phyloP scores from a whole-genome alignment of 176 grass and related monocot species.

The Oryza nivara region DNA sequence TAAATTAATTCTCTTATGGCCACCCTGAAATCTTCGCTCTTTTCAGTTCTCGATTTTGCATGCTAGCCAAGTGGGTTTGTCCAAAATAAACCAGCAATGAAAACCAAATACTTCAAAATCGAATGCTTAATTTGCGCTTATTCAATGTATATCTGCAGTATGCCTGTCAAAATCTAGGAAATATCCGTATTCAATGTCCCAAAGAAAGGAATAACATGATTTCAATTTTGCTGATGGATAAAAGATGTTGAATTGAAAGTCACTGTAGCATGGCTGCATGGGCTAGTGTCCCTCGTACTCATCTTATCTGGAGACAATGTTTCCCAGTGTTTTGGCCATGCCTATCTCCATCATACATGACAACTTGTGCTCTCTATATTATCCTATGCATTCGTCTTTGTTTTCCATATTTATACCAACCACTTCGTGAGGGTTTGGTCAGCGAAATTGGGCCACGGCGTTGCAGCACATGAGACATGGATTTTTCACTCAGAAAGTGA shows the following conservation, averaged over 20 bases:
- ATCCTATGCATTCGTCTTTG: neutral
- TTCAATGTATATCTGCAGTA: neutral
- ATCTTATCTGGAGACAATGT: neutral
- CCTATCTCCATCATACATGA: neutral
- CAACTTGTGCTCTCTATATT: neutral
- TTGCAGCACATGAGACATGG: neutral
- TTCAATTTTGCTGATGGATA: neutral
- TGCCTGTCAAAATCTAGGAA: neutral
- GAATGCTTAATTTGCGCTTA: neutral
- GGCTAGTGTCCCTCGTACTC: neutral
- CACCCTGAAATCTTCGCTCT: neutral
- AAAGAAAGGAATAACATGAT: neutral
- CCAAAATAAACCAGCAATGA: neutral
- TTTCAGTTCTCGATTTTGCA: neutral
- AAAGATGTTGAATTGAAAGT: neutral
- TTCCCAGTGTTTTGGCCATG: neutral
- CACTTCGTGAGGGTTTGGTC: neutral
- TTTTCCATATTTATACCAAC: neutral
- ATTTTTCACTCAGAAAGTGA: neutral
- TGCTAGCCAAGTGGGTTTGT: neutral
- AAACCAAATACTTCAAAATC: neutral
- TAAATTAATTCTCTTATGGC: neutral
- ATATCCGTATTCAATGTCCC: neutral
- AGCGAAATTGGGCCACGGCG: neutral
- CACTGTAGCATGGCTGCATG: neutral